Base-by-base conservation (phyloP, 129 eudicot species). In the Smallanthus sonchifolius region DNA sequence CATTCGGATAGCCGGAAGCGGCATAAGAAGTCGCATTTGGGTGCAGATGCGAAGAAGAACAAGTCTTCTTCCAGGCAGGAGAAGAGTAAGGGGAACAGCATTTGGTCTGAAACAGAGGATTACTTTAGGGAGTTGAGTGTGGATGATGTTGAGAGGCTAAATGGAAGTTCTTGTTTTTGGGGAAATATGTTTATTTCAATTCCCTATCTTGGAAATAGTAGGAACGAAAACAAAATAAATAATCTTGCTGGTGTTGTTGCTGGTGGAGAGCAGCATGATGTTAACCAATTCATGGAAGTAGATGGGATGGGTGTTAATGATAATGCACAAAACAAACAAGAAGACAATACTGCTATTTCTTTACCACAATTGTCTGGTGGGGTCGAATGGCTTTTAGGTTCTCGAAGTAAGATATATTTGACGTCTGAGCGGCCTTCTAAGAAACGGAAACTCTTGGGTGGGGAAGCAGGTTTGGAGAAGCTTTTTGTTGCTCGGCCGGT, bases 381-480 rank as follows among this genome's bases (percentile, higher is more conserved):
- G 63, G 83, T 95, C 45, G 97, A 95, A 79, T 95, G 99, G 99
- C 91, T 95, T 72, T 84, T 95, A 85, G 99, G 99, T 59, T 95
- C 97, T 52, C 84, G 96, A 76, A 88, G 73, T 65, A 95, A 89
- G 87, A 65, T 88, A 14, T 87, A 88, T 80, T 69, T 91, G 83
- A 81, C 94, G 1, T 74, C 97, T 2, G 93, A 89, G 66, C 82
- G 97, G 45, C 99, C 99, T 66, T 78, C 96, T 0, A 95, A 95
- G 85, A 95, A 95, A 69, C 89, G 99, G 43, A 95, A 88, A 87
- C 94, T 91, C 15, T 74, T 85, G 72, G 99, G 99, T 49, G 92
- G 82, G 69, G 91, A 85, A 77, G 97, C 97, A 7, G 97, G 95
- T 76, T 79, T 88, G 80, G 95, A 95, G 78, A 95, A 89, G 78